phyloP scores from a whole-genome alignment of 2,329 filamentous ascomycete genomes.

The Calcarisporium arbuscula region DNA sequence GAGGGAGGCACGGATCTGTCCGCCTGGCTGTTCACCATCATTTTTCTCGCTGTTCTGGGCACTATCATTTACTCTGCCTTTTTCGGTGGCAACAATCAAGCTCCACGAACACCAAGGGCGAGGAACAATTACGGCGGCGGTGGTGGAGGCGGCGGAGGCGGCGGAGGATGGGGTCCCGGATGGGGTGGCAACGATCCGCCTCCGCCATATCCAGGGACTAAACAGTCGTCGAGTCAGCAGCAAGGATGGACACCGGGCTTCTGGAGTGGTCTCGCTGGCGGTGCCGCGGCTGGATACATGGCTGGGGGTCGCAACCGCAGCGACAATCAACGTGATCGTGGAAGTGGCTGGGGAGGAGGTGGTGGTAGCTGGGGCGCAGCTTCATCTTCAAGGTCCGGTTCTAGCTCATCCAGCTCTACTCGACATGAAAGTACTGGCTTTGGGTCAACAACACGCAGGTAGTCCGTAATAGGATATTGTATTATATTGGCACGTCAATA shows the following conservation, averaged over 20 bases:
- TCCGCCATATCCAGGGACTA: conserved; percentile 36
- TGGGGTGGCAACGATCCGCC: conserved; percentile 45
- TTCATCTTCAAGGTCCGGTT: conserved; percentile 30
- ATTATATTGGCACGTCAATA: no score
- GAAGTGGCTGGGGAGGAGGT: conserved; percentile 21
- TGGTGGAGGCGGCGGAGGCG: conserved; percentile 35
- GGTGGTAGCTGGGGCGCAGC: conserved; percentile 21
- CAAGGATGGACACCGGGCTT: conserved; percentile 66
- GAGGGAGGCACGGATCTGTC: conserved; percentile 24
- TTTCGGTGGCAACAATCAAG: conserved; percentile 13
- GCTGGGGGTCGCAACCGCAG: conserved; percentile 45
- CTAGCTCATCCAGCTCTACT: conserved; percentile 29
- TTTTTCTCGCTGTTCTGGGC: conserved; percentile 53
- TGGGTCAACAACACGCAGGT: conserved; percentile 60
- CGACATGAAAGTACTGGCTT: conserved; percentile 67
- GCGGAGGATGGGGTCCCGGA: conserved; percentile 31
- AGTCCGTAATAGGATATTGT: no score
- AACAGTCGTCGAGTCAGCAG: conserved; percentile 21
- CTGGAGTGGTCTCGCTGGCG: conserved; percentile 63
- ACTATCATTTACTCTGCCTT: conserved; percentile 58
- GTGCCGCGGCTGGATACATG: conserved; percentile 62
- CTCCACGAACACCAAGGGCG: conserved; percentile 16
- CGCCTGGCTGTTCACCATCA: conserved; percentile 48
- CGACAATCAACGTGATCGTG: conserved; percentile 19
- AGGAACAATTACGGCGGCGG: conserved; percentile 26